Evolutionary conservation across 2,329 filamentous ascomycete genomes (phyloP).

Genomic region (Ascochyta clinopodiicola): DNA sequence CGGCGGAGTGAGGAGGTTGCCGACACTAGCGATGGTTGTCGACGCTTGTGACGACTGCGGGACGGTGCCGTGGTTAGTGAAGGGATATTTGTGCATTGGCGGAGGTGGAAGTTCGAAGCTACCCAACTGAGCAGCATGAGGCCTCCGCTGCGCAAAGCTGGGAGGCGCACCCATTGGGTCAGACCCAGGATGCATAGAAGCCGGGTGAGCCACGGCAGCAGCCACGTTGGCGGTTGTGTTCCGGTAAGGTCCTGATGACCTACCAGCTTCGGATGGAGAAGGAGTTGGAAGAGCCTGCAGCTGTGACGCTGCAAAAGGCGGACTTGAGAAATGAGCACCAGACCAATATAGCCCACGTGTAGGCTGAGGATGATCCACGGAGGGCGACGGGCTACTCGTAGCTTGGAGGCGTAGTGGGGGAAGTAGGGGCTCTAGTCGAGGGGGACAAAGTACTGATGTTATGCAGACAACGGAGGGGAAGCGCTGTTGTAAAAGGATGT

Average conservation of each 20-base stretch:
- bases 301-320: constrained; percentile 48
- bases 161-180: constrained; percentile 66
- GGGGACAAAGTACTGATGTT: constrained; percentile 44
- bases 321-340: constrained; percentile 47
- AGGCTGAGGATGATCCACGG: constrained; percentile 57
- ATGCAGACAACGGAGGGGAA: constrained; percentile 40
- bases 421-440: constrained; percentile 36
- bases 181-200: constrained; percentile 67
- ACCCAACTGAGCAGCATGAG: constrained; percentile 72
- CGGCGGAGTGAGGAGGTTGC: constrained; percentile 68
- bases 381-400: constrained; percentile 49
- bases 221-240: constrained; percentile 65
- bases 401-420: constrained; percentile 40
- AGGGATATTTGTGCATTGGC: constrained; percentile 62
- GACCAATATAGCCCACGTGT: constrained; percentile 59
- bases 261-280: constrained; percentile 50
- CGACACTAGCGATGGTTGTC: constrained; percentile 59
- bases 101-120: constrained; percentile 71
- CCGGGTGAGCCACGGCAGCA: constrained; percentile 65
- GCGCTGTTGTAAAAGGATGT: constrained; percentile 41
- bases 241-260: constrained; percentile 51
- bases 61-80: constrained; percentile 47
- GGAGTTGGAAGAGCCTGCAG: constrained; percentile 50
- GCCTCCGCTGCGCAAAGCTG: constrained; percentile 74
- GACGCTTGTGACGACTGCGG: constrained; percentile 57